Evolutionary conservation across 495 filamentous ascomycete genomes (phyloP), one percentile per base, ranked within the genome.

Genomic region (Darksidea phi): DNA sequence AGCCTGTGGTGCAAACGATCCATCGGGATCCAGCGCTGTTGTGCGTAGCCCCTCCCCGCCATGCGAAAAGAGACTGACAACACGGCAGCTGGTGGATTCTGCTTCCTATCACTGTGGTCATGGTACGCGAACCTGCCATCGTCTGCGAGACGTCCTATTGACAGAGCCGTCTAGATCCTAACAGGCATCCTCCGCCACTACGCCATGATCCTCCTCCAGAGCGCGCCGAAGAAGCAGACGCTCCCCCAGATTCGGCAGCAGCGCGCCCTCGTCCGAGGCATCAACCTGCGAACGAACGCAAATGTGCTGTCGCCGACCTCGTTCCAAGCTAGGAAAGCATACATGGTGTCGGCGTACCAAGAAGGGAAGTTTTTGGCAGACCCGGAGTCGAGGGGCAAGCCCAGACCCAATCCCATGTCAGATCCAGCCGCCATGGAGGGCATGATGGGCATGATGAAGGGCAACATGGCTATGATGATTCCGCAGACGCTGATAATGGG

Each of bases 381-480:
- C 65, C 92, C 90, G 6, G 87, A 90, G 12, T 84, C 79, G 67
- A 86, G 86, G 60, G 93, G 91, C 49, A 88, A 96, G 74, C 87
- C 91, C 23, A 87, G 90, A 12, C 85, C 89, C 50, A 97, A 98
- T 74, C 94, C 95, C 18, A 92, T 97, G 89, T 88, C 86, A 34
- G 94, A 98, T 74, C 94, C 94, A n/a, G 88, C 86, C 49, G 91
- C 89, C 48, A 98, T 97, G 95, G 95, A 97, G 71, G 91, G 89
- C 57, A 97, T 97, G 93, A 97, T 97, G 94, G 93, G 93, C 57
- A 95, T 95, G 91, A 89, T 97, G 85, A 98, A 97, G 84, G 91
- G 91, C 51, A 96, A 98, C 70, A 96, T 98, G 90, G 91, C 93
- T 65, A 97, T 96, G 94, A 97, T 98, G 81, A 90, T 98, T 41